Base-by-base conservation (phyloP, 2,329 filamentous ascomycete species). In the Albifimbria verrucaria region DNA sequence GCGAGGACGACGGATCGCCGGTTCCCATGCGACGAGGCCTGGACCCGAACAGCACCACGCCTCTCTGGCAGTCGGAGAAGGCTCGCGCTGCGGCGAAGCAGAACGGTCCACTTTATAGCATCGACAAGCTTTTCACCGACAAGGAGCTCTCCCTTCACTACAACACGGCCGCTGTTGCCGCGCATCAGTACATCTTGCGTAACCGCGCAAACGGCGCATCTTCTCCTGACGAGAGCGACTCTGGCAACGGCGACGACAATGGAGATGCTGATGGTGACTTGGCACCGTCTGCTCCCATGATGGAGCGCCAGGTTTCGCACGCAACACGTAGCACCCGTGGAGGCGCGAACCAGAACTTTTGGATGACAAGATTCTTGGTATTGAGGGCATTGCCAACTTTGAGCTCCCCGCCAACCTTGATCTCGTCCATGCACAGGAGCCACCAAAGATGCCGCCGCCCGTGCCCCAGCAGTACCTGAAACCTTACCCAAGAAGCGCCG, bases 81-180 rank as follows among this genome's bases (percentile, higher is more conserved):
- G 71, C 83, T 50, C 74, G 77, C 58, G 71, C 73, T 53, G 72
- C 75, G 51, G 72, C 79, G 52, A 80, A 81, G 64, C 78, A 83
- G 61, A 78, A 81, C 20, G 83, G 81, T 9, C 78, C 82, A 0
- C 70, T 84, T 2, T 87, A 86, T 65, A 87, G 81, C 64, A 81
- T 88, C 54, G 84, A 88, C 61, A 87, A 87, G 72, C 78, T 88
- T 36, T 88, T 88, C 49, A 88, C 85, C 0, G 85, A 88, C 60
- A 87, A 86, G 68, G 85, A 88, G 69, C 75, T 88, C 25, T 77
- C 80, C 4, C 78, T 88, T 73, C 82, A 82, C 24, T 87, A 87
- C 65, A 87, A 86, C 55, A 72, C 76, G 4, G 81, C 85, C 5
- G 83, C 85, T 25, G 62, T 86, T 20, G 83, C 83, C 2, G 79